These are phyloP conservation scores for Cladophialophora exuberans DNA, from an alignment of 2,329 filamentous ascomycete species.

Conservation along the genomic window DNA sequence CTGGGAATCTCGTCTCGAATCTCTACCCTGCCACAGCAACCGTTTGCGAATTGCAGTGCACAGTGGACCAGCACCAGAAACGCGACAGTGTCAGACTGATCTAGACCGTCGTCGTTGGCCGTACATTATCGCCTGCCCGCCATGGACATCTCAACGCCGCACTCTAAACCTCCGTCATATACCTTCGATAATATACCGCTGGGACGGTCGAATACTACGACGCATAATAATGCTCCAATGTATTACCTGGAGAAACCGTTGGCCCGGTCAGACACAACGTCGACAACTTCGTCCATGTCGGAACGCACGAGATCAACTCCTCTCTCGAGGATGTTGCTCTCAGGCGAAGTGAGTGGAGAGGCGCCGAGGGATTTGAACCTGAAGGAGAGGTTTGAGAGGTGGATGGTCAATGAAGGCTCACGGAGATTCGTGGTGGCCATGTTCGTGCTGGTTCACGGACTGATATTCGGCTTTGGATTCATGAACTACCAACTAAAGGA, in stretches of 20 bases:
- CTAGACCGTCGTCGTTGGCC: slow-evolving; percentile 9
- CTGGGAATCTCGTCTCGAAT: slow-evolving; percentile 15
- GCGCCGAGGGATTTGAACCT: slow-evolving; percentile 68
- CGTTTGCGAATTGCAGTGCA: slow-evolving; percentile 8
- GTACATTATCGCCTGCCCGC: slow-evolving; percentile 17
- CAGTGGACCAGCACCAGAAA: slow-evolving; percentile 9
- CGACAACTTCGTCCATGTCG: slow-evolving; percentile 29
- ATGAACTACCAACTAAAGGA: slow-evolving; percentile 79
- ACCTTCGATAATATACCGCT: slow-evolving; percentile 32
- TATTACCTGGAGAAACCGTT: slow-evolving; percentile 34
- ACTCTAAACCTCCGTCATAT: slow-evolving; percentile 15
- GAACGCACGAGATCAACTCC: slow-evolving; percentile 83
- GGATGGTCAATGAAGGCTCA: slow-evolving; percentile 90
- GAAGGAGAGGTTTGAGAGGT: slow-evolving; percentile 75
- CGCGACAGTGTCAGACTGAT: slow-evolving; percentile 8
- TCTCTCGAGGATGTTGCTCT: slow-evolving; percentile 79
- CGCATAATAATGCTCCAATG: slow-evolving; percentile 32
- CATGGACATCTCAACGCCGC: slow-evolving; percentile 23
- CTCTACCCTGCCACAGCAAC: slow-evolving; percentile 19
- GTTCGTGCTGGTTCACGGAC: slow-evolving; percentile 72
- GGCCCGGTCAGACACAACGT: slow-evolving; percentile 26
- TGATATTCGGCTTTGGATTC: slow-evolving; percentile 80
- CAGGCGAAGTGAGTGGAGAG: slow-evolving; percentile 78
- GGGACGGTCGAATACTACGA: slow-evolving; percentile 32
- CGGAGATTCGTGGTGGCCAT: slow-evolving; percentile 78